Evolutionary conservation across 495 filamentous ascomycete species (phyloP).

Genomic region (Podospora comata): DNA sequence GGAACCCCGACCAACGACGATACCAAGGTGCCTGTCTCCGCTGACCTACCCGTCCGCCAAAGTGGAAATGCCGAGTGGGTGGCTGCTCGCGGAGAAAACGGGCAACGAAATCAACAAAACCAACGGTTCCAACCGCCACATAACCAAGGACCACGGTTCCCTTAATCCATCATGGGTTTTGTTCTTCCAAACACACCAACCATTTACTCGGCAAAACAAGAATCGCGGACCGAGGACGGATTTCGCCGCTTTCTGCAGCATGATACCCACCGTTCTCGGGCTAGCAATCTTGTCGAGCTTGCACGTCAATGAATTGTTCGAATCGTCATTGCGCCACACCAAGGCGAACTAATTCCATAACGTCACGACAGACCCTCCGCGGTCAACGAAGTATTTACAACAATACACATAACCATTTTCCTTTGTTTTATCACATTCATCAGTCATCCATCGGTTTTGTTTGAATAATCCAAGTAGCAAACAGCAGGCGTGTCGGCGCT

Average conservation of each 20-base stretch:
- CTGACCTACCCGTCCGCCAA: constrained; percentile 54
- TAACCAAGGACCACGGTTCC: constrained; percentile 31
- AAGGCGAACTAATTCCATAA: constrained; percentile 2
- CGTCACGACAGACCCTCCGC: background rate
- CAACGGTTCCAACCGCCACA: constrained; percentile 39
- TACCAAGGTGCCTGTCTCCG: constrained; percentile 46
- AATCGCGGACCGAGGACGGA: constrained; percentile 1
- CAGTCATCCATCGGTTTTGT: background rate
- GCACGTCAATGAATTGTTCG: background rate
- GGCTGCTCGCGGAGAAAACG: constrained; percentile 55
- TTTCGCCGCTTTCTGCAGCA: constrained; percentile 4
- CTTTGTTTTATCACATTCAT: background rate
- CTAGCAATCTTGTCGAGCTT: background rate
- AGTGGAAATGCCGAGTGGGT: constrained; percentile 65
- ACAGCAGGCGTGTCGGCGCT: background rate
- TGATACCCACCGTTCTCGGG: constrained; percentile 12
- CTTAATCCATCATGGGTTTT: constrained; percentile 14
- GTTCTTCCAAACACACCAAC: background rate
- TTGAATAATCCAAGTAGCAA: background rate
- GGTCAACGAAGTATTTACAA: background rate
- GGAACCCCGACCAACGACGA: constrained; percentile 35
- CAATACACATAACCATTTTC: background rate
- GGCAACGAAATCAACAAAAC: constrained; percentile 38
- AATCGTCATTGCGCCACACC: background rate
- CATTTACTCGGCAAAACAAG: background rate